phyloP scores from a whole-genome alignment of 148 eudicot species.

The Rhododendron ovatum region DNA sequence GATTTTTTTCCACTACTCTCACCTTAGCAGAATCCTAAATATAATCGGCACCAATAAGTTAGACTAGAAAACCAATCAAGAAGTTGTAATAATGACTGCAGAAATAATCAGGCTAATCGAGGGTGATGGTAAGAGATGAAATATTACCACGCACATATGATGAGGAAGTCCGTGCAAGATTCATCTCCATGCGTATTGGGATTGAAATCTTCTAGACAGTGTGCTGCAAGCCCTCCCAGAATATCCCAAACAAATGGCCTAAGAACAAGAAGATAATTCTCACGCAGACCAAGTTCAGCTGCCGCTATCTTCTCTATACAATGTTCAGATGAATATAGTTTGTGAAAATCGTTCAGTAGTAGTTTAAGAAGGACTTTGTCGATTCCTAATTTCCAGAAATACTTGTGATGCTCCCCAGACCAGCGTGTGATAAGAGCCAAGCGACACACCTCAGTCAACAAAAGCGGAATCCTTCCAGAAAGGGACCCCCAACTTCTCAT shows the following conservation, averaged over 20 bases:
- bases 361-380: slow-evolving; percentile 51
- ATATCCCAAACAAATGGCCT: slow-evolving; percentile 75
- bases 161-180: slow-evolving; percentile 43
- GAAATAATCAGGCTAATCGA: slow-evolving; percentile 3
- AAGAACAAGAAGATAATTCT: slow-evolving; percentile 31
- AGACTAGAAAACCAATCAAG: neutral
- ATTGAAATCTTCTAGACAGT: slow-evolving; percentile 45
- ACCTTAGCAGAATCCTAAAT: neutral
- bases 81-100: neutral
- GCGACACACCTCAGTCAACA: slow-evolving; percentile 60
- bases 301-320: slow-evolving; percentile 41
- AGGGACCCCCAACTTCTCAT: slow-evolving; percentile 32
- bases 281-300: slow-evolving; percentile 35
- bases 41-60: slow-evolving; percentile 1
- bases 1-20: neutral
- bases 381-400: slow-evolving; percentile 64
- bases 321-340: slow-evolving; percentile 25
- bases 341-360: slow-evolving; percentile 33
- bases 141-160: slow-evolving; percentile 65
- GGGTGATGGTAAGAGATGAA: slow-evolving; percentile 4
- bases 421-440: slow-evolving; percentile 63
- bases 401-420: slow-evolving; percentile 72
- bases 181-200: slow-evolving; percentile 33
- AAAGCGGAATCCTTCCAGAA: slow-evolving; percentile 32
- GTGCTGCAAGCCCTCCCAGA: slow-evolving; percentile 71